phyloP scores from a whole-genome alignment of 345 rosid species.

The Pelargonium nanum region DNA sequence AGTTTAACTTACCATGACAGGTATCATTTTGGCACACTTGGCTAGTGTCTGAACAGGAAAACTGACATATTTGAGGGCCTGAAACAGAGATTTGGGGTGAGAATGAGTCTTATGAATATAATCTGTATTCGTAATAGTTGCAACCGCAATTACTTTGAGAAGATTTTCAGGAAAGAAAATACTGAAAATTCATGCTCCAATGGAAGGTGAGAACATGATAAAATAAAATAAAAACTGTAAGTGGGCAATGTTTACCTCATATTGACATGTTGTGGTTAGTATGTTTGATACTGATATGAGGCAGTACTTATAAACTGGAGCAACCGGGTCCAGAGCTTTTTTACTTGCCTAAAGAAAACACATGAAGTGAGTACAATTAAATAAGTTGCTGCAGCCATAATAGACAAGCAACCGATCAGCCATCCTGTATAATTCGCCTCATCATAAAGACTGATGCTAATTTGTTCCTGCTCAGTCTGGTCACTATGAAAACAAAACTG shows the following conservation, averaged over 20 bases:
- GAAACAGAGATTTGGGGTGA: slow-evolving; percentile 14
- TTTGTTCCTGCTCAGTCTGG: not conserved
- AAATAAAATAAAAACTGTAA: not conserved
- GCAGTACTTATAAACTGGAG: slow-evolving; percentile 80
- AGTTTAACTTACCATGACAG: slow-evolving; percentile 69
- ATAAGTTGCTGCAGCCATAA: not conserved
- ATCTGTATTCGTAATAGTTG: not conserved
- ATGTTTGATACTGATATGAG: slow-evolving; percentile 70
- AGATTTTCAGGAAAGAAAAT: not conserved
- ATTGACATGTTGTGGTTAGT: slow-evolving; percentile 87
- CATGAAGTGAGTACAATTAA: not conserved
- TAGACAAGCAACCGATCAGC: not conserved
- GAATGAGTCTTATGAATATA: slow-evolving; percentile 1
- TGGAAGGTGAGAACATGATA: not conserved
- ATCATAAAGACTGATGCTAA: not conserved
- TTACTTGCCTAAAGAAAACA: slow-evolving; percentile 51
- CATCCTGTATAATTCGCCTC: not conserved
- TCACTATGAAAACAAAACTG: not conserved
- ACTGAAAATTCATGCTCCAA: not conserved
- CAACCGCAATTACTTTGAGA: not conserved
- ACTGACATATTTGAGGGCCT: slow-evolving; percentile 96
- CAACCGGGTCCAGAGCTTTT: slow-evolving; percentile 78
- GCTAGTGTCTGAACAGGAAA: slow-evolving; percentile 93
- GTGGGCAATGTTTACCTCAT: slow-evolving; percentile 45
- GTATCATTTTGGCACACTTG: slow-evolving; percentile 97